A percentile compares a stretch with the other conserved stretches of the same genome.
Evolutionary conservation across 257 asterid species (phyloP).

Genomic region (Avicennia marina): DNA sequence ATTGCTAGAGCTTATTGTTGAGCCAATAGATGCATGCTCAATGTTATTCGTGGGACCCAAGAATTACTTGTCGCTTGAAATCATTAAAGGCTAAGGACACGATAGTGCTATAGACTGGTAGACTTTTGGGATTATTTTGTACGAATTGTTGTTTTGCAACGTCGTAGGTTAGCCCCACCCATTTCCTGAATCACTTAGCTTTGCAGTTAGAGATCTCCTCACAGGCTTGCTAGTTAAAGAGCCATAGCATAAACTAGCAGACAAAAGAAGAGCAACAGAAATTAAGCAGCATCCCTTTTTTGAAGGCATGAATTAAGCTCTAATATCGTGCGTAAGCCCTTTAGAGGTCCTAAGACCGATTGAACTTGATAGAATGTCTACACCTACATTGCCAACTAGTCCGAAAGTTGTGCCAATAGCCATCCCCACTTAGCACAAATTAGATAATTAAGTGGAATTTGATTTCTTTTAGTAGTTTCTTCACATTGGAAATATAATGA

Average conservation of each 20-base stretch:
- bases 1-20: slow-evolving; percentile 53
- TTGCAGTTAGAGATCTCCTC: slow-evolving; percentile 47
- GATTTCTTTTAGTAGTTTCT: slow-evolving; percentile 51
- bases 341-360: slow-evolving; percentile 47
- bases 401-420: slow-evolving; percentile 34
- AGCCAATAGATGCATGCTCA: slow-evolving; percentile 59
- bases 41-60: slow-evolving; percentile 66
- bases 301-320: slow-evolving; percentile 60
- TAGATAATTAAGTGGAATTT: slow-evolving; percentile 54
- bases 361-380: slow-evolving; percentile 36
- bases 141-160: slow-evolving; percentile 47
- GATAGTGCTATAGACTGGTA: slow-evolving; percentile 69
- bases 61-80: slow-evolving; percentile 56
- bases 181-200: slow-evolving; percentile 53
- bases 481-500: too few species aligned
- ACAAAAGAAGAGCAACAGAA: slow-evolving; percentile 52
- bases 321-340: slow-evolving; percentile 55
- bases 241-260: slow-evolving; percentile 50
- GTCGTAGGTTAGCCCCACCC: slow-evolving; percentile 57
- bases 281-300: slow-evolving; percentile 60
- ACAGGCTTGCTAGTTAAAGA: slow-evolving; percentile 54
- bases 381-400: slow-evolving; percentile 27
- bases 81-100: slow-evolving; percentile 57
- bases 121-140: slow-evolving; percentile 52
- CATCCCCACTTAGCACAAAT: slow-evolving; percentile 26